Evolutionary conservation across 441 rosid species (phyloP).

Genomic region (Melastoma candidum): DNA sequence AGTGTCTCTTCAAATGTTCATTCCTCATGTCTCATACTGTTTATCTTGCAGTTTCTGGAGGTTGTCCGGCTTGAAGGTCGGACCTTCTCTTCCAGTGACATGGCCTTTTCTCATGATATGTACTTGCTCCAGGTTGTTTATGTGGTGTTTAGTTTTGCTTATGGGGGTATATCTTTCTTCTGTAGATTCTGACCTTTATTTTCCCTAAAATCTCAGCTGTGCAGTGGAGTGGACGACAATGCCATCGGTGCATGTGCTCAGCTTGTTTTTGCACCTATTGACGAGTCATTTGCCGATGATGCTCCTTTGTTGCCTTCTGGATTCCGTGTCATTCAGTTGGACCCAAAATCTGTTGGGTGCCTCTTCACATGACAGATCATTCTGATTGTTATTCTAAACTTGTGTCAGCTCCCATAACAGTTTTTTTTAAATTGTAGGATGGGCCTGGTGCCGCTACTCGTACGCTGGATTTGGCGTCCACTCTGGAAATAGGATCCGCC

Average conservation of each 20-base stretch:
- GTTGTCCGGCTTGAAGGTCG: conserved; percentile 87
- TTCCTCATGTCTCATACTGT: conserved; percentile 1
- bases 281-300: conserved; percentile 89
- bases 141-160: background rate
- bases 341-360: conserved; percentile 59
- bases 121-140: conserved; percentile 66
- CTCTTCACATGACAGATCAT: background rate
- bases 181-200: too few relatives aligned
- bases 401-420: too few relatives aligned
- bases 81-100: conserved; percentile 78
- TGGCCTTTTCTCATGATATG: conserved; percentile 82
- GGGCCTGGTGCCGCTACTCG: conserved; percentile 41
- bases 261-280: conserved; percentile 90
- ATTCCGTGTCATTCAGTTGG: conserved; percentile 77
- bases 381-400: too few relatives aligned
- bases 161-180: conserved; percentile 2
- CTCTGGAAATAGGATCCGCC: conserved; percentile 51
- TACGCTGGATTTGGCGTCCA: conserved; percentile 80
- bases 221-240: conserved; percentile 85
- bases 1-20: background rate
- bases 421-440: conserved; percentile 30
- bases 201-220: conserved; percentile 30
- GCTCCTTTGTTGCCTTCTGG: conserved; percentile 89
- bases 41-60: conserved; percentile 51
- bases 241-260: conserved; percentile 84